Base-by-base conservation (phyloP, 768 basidiomycete genomes). In the Rhodosporidiobolus odoratus region DNA sequence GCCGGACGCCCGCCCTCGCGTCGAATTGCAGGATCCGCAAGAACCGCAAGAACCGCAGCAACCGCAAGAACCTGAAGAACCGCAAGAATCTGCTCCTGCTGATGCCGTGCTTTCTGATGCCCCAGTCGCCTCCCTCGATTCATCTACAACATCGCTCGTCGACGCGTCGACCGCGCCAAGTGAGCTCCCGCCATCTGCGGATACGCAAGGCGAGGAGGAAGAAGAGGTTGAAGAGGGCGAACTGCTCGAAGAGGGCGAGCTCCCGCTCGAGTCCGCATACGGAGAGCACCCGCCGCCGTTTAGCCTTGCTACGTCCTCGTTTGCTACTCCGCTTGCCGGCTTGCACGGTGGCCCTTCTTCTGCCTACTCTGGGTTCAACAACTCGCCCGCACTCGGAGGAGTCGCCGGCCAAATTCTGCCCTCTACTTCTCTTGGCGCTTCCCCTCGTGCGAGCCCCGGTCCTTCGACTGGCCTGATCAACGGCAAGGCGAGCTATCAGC, bases 211-310 rank as follows among this genome's bases (percentile, higher is more conserved):
- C 21, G 19, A n/a, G 35, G 27, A 30, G 15, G 34, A 47, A 6
- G 64, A 62, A 30, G 65, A 66, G 13, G 45, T 57, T 12, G 69
- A 71, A 32, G 69, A 71, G 37, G 69, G 69, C 41, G 65, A 71
- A 48, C 17, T 65, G 32, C 21, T 21, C 57, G 43, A 58, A 12
- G 45, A 35, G 2, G 60, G 10, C 41, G 41, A 27, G 40, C 41
- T 12, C 15, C 5, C 8, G 25, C 27, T 32, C 35, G 45, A 38
- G 21, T 37, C 41, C 30, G 23, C 12, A 25, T 15, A 9, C 2
- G 32, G 45, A 19, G 45, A 34, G 12, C n/a, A 43, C 3, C 16
- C 38, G 37, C 21, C 58, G 17, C 41, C n/a, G 23, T 43, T 43
- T 21, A 21, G 21, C 8, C 41, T 30, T 38, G 5, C 25, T 25